Conservation (phyloP, 2,329 filamentous ascomycete genomes). For the Elsinoe necatrix region DNA sequence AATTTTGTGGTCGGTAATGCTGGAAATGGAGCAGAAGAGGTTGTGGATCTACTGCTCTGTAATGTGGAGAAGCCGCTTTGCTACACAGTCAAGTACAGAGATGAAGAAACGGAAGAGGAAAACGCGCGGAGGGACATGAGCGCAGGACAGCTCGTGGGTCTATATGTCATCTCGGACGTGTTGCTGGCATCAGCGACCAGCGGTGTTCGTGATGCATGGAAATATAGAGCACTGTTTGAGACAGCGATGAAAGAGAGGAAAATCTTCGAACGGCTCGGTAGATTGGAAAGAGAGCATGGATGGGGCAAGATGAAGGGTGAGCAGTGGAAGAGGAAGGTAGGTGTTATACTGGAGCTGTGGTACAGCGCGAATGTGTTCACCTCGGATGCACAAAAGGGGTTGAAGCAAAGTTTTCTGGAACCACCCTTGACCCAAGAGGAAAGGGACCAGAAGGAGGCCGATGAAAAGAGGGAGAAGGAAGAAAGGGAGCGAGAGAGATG, state of each 20-base stretch:
- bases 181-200: slow-evolving; percentile 68
- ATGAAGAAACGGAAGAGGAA: slow-evolving; percentile 27
- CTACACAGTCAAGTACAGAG: slow-evolving; percentile 60
- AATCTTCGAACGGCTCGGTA: slow-evolving; percentile 67
- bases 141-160: slow-evolving; percentile 64
- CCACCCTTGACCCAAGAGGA: slow-evolving; percentile 48
- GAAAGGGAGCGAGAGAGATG: slow-evolving; percentile 42
- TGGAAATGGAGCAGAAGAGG: slow-evolving; percentile 75
- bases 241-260: slow-evolving; percentile 57
- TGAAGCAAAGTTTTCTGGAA: slow-evolving; percentile 62
- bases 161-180: slow-evolving; percentile 76
- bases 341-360: slow-evolving; percentile 61
- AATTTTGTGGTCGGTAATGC: slow-evolving; percentile 85
- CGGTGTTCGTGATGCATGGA: slow-evolving; percentile 75
- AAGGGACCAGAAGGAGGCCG: slow-evolving; percentile 34
- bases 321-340: slow-evolving; percentile 73
- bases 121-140: slow-evolving; percentile 44
- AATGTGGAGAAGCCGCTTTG: slow-evolving; percentile 74
- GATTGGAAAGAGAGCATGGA: slow-evolving; percentile 59
- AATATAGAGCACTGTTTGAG: slow-evolving; percentile 75
- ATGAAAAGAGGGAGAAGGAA: slow-evolving; percentile 28
- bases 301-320: slow-evolving; percentile 79
- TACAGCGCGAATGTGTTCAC: slow-evolving; percentile 60
- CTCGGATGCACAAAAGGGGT: slow-evolving; percentile 61
- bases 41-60: slow-evolving; percentile 77